Base-by-base conservation (phyloP, 2,329 filamentous ascomycete species). In the Tolypocladium endophyticum region DNA sequence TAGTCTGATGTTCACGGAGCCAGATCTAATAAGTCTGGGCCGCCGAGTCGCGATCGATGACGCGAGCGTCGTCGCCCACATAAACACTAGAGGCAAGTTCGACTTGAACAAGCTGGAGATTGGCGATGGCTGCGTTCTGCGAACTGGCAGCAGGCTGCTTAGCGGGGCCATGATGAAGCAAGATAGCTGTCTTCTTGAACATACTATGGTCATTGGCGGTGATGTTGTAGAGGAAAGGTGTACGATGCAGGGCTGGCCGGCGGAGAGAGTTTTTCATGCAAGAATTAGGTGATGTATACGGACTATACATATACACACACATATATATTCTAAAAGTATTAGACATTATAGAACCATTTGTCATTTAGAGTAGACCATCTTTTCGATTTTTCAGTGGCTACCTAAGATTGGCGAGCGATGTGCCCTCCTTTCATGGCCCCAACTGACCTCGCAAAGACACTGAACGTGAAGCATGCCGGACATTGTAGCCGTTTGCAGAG, bases 11-110 rank as follows among this genome's bases (percentile, higher is more conserved):
- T 81, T 84, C 64, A 85, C 82, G 0, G 81, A 84, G 69, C 81
- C 81, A 0, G 82, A 84, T 59, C 73, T 84, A 8, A 71, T 85
- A 18, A 79, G 73, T 0, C 69, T 84, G 2, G 81, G 81, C 2
- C 76, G 82, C 63, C 70, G 81, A 1, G 81, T 83, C 0, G 71
- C 72, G 1, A 76, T 84, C 0, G 82, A 84, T 59, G 81, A 84
- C 64, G 80, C 81, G 1, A 81, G 79, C 64, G 69, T 84, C 7
- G 81, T 84, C 8, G 78, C 73, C 7, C 82, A 84, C 65, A 77
- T 84, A 66, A 84, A 85, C 67, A 81, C 79, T 0, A 71, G 81
- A 3, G 81, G 82, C 55, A 80, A 79, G 58, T 84, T 84, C 64
- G 77, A 82, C 63, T 69, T 85, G 43, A 83, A 84, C 65, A 69